Evolutionary conservation across 306 rosid species (phyloP), one percentile per base, ranked within the genome.

Genomic region (Vigna radiata): DNA sequence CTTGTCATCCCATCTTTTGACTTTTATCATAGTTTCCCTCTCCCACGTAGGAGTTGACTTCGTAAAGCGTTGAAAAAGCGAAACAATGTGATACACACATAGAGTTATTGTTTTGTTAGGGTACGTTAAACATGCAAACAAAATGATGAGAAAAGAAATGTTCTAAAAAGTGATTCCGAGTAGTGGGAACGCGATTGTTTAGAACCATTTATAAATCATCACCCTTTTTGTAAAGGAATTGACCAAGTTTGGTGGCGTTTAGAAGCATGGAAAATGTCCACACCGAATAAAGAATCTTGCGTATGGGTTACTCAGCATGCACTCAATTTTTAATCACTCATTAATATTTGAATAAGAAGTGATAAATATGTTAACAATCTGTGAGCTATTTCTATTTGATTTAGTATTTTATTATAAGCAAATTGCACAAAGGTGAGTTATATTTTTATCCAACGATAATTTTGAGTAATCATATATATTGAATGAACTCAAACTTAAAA

Each of bases 211-310:
- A 44, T 23, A 52, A 4, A 7, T 17, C 21, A 29, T 53, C 18
- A 47, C 9, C 59, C 7, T n/a, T 19, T 31, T 59, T 39, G 15
- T 16, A 16, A 41, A 37, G 56, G 64, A 63, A 52, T 76, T 76
- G 80, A 65, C 66, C 66, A 52, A 67, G 47, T 64, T 56, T 68
- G 13, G 47, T 13, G 75, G 69, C 75, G 17, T 13, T 29, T 55
- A 44, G 15, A 6, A 29, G 50, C 56, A 41, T 33, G 17, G 74
- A 77, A 36, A 2, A 54, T 6, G 75, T 77, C 75, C 68, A 60
- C 75, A 53, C n/a, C 41, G 17, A 76, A 65, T 64, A 19, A 16
- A 19, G 64, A 63, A 39, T 39, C 11, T 18, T 7, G 8, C 31
- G 7, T 58, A 12, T 58, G 37, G 6, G 18, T 33, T 15, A 23